Evolutionary conservation across 2,329 filamentous ascomycete species (phyloP).

Genomic region (Macrophomina phaseolina): DNA sequence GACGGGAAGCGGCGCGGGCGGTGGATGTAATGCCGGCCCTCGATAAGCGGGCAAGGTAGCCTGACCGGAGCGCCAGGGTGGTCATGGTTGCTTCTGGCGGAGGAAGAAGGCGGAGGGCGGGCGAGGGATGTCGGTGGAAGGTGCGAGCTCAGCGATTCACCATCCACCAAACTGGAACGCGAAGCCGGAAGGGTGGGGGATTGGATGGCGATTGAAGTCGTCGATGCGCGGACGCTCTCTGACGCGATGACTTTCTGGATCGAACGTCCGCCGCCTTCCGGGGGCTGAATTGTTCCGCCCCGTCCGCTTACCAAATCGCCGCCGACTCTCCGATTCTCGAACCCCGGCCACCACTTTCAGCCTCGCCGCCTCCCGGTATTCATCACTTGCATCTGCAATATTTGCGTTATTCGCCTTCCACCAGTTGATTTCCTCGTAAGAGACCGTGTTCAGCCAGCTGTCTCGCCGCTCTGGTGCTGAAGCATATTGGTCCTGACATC

Average conservation of each 20-base stretch:
- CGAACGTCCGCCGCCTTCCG: constrained; percentile 1
- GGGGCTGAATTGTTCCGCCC: constrained; percentile 5
- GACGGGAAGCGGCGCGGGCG: constrained; percentile 42
- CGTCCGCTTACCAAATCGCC: constrained; percentile 4
- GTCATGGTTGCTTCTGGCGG: constrained; percentile 61
- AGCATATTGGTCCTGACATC: too few species aligned
- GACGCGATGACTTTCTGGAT: constrained; percentile 27
- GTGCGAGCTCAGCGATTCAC: constrained; percentile 19
- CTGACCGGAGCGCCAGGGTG: constrained; percentile 69
- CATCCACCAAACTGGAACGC: constrained; percentile 21
- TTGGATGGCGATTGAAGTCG: constrained; percentile 4
- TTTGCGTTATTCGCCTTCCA: too few species aligned
- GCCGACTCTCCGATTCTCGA: constrained; percentile 12
- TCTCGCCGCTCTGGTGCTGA: too few species aligned
- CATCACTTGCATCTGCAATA: not conserved
- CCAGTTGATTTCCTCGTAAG: too few species aligned
- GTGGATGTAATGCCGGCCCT: constrained; percentile 58
- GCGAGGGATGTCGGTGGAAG: constrained; percentile 26
- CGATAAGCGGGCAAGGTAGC: constrained; percentile 68
- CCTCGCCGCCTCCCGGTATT: not conserved
- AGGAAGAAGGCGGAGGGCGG: constrained; percentile 17
- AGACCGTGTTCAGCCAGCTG: too few species aligned
- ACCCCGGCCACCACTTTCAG: not conserved
- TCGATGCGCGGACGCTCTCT: constrained; percentile 17
- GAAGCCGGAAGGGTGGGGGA: not conserved